Evolutionary conservation across 495 filamentous ascomycete genomes (phyloP), one percentile per base, ranked within the genome.

Genomic region (Podospora tetraspora): DNA sequence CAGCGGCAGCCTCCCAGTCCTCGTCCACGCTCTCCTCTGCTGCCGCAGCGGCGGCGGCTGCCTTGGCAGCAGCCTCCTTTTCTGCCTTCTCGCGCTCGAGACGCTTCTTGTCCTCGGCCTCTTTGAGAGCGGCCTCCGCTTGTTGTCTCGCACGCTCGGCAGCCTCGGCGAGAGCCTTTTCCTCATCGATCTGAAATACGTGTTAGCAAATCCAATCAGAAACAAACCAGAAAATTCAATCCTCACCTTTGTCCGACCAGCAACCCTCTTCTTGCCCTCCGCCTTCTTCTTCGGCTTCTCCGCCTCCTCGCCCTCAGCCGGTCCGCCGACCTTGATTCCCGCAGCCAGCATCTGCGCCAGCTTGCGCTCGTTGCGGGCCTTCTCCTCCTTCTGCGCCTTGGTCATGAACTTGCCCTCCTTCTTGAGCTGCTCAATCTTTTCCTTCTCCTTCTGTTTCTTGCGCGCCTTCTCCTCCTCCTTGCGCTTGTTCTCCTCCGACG

Each of bases 361-460:
- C 66, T 95, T 93, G 73, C 91, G 80, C 77, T 97, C 91, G 74
- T 93, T 90, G 68, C 87, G 86, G 29, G 88, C 87, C 77, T 94
- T 90, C 68, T 90, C 90, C 73, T 97, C 93, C 73, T 88, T 91
- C 79, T 99, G 93, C 30, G 94, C 92, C 78, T 97, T 95, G 70
- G 94, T 97, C 69, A 97, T 83, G 72, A 93, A 93, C 76, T 96
- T 97, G 73, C 96, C 96, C 79, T 97, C 93, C 76, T 88, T 94
- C 82, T 95, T 95, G 19, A 97, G 86, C 79, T 97, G 91, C 73
- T 99, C 96, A 69, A 96, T 93, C 82, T 87, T 94, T 79, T 97
- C 91, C 79, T 91, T 96, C 77, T 99, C 96, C 79, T 91, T 96
- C 76, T 96, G 92, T 83, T 97, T 98, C 84, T 91, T 97, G 57